Percentiles rank a stretch among this genome's conserved stretches.
Conservation (phyloP, 1,139 yeast species). For the Wickerhamomyces sp. region DNA sequence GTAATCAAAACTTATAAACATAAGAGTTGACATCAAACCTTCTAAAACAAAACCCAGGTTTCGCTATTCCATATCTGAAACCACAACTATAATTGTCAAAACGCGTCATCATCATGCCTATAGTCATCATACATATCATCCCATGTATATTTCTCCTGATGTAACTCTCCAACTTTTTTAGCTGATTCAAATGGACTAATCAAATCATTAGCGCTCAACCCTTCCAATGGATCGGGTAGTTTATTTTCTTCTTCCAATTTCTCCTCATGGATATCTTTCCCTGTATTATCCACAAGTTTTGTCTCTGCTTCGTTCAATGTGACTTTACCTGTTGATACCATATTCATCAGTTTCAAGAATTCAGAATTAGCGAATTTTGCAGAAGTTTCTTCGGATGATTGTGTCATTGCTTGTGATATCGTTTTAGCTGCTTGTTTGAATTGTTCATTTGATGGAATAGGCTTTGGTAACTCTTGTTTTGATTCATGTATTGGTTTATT, state of each 20-base stretch:
- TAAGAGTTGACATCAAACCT: background rate
- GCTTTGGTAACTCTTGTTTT: background rate
- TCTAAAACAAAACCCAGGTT: conserved; percentile 1
- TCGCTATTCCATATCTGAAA: too few species aligned
- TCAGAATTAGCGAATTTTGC: conserved; percentile 24
- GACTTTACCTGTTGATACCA: conserved; percentile 23
- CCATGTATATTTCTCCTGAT: conserved; percentile 19
- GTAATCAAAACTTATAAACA: background rate
- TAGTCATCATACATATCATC: conserved; percentile 27
- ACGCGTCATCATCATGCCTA: conserved; percentile 23
- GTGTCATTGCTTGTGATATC: conserved; percentile 23
- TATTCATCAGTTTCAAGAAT: conserved; percentile 25
- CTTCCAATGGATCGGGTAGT: conserved; percentile 25
- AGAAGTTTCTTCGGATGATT: background rate
- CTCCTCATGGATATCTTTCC: conserved; percentile 28
- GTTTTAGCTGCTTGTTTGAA: conserved; percentile 24
- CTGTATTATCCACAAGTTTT: conserved; percentile 24
- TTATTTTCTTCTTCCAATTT: conserved; percentile 2
- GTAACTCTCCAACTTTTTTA: conserved; percentile 12
- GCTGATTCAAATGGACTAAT: conserved; percentile 21
- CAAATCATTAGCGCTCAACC: conserved; percentile 17
- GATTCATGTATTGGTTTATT: conserved; percentile 4
- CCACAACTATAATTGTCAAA: conserved; percentile 5
- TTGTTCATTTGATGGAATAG: conserved; percentile 8
- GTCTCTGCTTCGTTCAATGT: conserved; percentile 22